Evolutionary conservation across 1,139 yeast genomes (phyloP).

Genomic region (Saccharomycopsis hybrid): DNA sequence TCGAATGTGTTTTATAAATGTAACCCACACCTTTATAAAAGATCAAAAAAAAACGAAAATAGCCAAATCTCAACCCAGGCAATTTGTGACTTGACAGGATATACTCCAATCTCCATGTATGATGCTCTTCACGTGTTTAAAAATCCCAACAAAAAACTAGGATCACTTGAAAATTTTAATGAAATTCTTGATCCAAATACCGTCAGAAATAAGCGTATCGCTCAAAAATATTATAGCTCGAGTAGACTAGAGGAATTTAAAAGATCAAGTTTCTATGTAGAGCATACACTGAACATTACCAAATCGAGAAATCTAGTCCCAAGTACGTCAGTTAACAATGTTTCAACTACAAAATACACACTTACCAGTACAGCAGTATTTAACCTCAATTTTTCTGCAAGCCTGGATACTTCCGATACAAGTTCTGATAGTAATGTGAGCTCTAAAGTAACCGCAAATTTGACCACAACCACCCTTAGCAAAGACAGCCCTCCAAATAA

Average conservation of each 20-base stretch:
- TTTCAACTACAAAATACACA: too few relatives aligned
- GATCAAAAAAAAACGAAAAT: background rate
- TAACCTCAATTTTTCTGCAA: too few relatives aligned
- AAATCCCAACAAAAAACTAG: background rate
- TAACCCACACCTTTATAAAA: background rate
- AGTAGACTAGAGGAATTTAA: slow-evolving; percentile 4
- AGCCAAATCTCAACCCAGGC: background rate
- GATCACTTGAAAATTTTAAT: background rate
- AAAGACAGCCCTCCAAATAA: background rate
- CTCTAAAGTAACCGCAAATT: too few relatives aligned
- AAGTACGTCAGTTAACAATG: too few relatives aligned
- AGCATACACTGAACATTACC: background rate
- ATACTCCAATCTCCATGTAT: background rate
- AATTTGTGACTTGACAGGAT: background rate
- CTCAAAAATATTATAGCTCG: slow-evolving; percentile 4
- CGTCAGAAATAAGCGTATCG: slow-evolving; percentile 3
- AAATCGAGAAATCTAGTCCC: too few relatives aligned
- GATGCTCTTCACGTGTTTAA: slow-evolving; percentile 3
- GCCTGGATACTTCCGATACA: too few relatives aligned
- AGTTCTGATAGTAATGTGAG: too few relatives aligned
- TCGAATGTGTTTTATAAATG: background rate
- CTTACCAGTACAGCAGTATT: too few relatives aligned
- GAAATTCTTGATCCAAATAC: slow-evolving; percentile 3
- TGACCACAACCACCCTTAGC: too few relatives aligned
- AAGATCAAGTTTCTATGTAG: slow-evolving; percentile 5